Base-by-base conservation (phyloP, 441 rosid species). In the Brassica hybrid region DNA sequence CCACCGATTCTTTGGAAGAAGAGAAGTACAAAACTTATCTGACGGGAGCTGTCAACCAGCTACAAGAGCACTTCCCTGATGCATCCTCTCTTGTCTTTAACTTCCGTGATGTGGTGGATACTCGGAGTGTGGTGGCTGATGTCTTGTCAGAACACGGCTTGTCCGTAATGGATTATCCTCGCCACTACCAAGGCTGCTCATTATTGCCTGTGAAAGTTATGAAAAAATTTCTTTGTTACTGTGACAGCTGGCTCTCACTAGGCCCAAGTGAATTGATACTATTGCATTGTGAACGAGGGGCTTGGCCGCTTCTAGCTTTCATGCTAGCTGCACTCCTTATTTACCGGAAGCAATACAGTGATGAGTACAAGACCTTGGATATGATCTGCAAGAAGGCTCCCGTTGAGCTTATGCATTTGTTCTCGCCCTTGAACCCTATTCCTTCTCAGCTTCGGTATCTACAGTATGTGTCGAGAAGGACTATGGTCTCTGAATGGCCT, bases 121-220 rank as follows among this genome's bases (percentile, higher is more conserved):
- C 83, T 19, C 90, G 73, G 61, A 91, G 90, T 84, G 83, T 80
- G 43, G 79, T 91, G 75, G 84, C 91, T 21, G 85, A 85, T 75
- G 72, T 89, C 23, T 77, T 95, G 73, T 88, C 95, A 18, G 87
- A 89, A 69, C 84, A 86, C 76, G 96, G 88, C 83, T 87, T 90
- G 88, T 90, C 98, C 18, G 84, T 93, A 64, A 93, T 95, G 99
- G 98, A 95, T 85, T 95, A 95, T 75, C 99, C 99, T 81, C 86
- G 86, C 73, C 97, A 93, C 60, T 91, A 93, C 12, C 95, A 95
- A 76, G 96, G 98, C 45, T 95, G 96, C 74, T 95, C 97, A 0
- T 73, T 95, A 73, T 87, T 95, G 58, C 81, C 90, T 58, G 89
- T 95, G 85, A 98, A 95, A 83, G 76, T 90, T 75, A 79, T 95